phyloP scores from a whole-genome alignment of 2,329 filamentous ascomycete genomes.

The Ophiobolus disseminans region DNA sequence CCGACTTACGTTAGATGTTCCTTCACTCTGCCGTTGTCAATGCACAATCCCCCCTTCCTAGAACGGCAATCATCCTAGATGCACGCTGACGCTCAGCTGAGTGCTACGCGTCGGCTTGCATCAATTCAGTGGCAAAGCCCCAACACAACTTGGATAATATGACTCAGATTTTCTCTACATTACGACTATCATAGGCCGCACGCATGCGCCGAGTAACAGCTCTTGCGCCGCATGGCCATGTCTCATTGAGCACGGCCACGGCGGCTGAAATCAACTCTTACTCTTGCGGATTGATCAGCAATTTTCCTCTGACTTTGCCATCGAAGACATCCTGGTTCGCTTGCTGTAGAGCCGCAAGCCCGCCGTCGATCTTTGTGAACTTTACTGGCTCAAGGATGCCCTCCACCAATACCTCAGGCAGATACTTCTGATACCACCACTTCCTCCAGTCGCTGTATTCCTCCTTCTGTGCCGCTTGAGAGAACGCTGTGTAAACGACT shows the following conservation, averaged over 20 bases:
- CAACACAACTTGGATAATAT: too few relatives aligned
- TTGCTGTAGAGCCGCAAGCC: conserved; percentile 28
- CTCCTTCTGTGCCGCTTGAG: conserved; percentile 33
- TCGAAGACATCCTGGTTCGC: conserved; percentile 32
- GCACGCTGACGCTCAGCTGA: conserved; percentile 1
- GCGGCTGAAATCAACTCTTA: too few relatives aligned
- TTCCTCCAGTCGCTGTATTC: conserved; percentile 26
- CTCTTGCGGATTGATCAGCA: conserved; percentile 35
- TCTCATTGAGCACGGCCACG: too few relatives aligned
- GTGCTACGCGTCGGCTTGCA: background rate
- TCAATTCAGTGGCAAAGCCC: too few relatives aligned
- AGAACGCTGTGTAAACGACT: conserved; percentile 33
- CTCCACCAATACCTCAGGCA: conserved; percentile 31
- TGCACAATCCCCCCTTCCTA: background rate
- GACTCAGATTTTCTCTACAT: too few relatives aligned
- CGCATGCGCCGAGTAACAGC: background rate
- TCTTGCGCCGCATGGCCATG: too few relatives aligned
- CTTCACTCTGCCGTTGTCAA: background rate
- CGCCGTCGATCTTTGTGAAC: conserved; percentile 30
- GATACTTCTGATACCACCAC: conserved; percentile 37
- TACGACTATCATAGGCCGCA: background rate
- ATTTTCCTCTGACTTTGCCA: conserved; percentile 29
- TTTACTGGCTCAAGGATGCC: conserved; percentile 29
- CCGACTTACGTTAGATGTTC: conserved; percentile 4
- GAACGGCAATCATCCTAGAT: background rate